phyloP scores from a whole-genome alignment of 192 early-diverging fungal genomes.

The Coemansia sp. region DNA sequence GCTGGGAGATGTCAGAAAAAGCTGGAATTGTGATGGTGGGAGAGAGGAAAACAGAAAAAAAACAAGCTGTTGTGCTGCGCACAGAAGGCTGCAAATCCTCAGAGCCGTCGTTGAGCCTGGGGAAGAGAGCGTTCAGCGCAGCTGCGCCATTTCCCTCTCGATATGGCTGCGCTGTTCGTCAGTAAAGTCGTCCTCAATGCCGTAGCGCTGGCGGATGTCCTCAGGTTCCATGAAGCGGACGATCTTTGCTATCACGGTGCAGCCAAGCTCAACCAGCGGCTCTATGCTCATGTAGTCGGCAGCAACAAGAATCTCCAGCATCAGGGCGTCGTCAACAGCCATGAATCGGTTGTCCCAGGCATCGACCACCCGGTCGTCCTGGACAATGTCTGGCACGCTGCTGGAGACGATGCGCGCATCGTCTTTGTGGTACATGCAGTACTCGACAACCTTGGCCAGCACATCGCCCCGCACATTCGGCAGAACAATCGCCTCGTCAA shows the following conservation, averaged over 20 bases:
- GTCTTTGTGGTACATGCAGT: constrained; percentile 71
- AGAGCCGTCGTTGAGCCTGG: not conserved
- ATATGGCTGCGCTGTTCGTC: constrained; percentile 91
- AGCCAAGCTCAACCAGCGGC: constrained; percentile 87
- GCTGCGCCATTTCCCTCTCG: constrained; percentile 61
- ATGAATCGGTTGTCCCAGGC: constrained; percentile 75
- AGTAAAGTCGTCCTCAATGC: constrained; percentile 91
- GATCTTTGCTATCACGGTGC: constrained; percentile 92
- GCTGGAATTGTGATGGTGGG: not conserved
- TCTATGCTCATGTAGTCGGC: constrained; percentile 92
- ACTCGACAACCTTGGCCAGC: constrained; percentile 74
- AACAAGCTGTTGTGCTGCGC: not conserved
- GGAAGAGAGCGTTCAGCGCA: constrained; percentile 21
- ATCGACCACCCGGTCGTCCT: constrained; percentile 63
- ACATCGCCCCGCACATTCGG: constrained; percentile 67
- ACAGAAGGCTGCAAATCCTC: not conserved
- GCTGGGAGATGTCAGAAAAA: too few species aligned
- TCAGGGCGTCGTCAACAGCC: constrained; percentile 64
- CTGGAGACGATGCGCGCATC: constrained; percentile 56
- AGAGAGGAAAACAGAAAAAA: not conserved
- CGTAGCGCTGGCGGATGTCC: constrained; percentile 87
- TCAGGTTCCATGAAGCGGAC: constrained; percentile 88
- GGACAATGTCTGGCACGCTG: constrained; percentile 27
- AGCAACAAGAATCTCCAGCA: constrained; percentile 72
- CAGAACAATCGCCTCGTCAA: constrained; percentile 62